Percentiles rank a stretch among this genome's conserved stretches.
Evolutionary conservation across 2,329 filamentous ascomycete genomes (phyloP).

Genomic region (Cladosporium oxysporum): DNA sequence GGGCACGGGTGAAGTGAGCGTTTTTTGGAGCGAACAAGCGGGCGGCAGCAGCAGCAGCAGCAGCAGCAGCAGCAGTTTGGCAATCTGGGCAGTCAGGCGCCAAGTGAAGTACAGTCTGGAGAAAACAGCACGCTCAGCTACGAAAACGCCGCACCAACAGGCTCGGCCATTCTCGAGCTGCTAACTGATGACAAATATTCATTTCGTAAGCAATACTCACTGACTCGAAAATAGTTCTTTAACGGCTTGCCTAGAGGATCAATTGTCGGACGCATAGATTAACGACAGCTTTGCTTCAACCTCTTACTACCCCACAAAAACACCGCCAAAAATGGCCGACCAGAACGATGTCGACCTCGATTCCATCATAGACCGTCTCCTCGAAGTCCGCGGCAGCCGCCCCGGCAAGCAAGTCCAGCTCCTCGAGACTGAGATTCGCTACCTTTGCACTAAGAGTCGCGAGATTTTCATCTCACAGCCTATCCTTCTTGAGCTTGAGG

Average conservation of each 20-base stretch:
- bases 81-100: neutral
- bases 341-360: constrained; percentile 94
- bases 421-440: constrained; percentile 93
- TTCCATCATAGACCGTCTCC: constrained; percentile 96
- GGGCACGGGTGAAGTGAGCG: neutral
- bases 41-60: neutral
- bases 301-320: neutral
- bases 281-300: constrained; percentile 17
- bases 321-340: constrained; percentile 62
- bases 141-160: neutral
- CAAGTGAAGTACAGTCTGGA: neutral
- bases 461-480: constrained; percentile 99
- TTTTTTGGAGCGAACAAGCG: neutral
- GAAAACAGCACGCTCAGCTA: neutral
- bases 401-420: constrained; percentile 98
- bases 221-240: constrained; percentile 13
- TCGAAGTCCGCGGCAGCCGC: constrained; percentile 96
- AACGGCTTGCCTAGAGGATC: constrained; percentile 16
- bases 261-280: constrained; percentile 16
- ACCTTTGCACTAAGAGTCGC: constrained; percentile 94
- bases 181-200: neutral
- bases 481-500: constrained; percentile 94
- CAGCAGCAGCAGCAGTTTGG: neutral
- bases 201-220: neutral
- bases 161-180: neutral